Evolutionary conservation across 768 basidiomycete species (phyloP), one percentile per base, ranked within the genome.

Genomic region (Amanita brunnescens): DNA sequence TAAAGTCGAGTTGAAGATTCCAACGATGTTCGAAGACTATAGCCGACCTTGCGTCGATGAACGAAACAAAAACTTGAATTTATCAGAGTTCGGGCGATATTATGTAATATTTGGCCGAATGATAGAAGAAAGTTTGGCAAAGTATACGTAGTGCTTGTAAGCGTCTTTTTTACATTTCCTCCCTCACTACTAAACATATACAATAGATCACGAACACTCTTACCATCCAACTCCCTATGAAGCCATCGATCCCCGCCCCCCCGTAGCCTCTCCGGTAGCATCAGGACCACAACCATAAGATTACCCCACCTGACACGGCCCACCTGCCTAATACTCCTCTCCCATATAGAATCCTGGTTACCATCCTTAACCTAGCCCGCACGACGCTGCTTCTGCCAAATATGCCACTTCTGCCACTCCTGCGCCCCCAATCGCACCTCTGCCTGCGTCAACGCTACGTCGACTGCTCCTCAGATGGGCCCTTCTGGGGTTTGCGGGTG

Each of bases 21-120:
- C n/a, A n/a, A 14, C 18, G 12, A 0, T 21, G 30, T 30, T 13
- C 37, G 23, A n/a, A 29, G 24, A 18, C 1, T 12, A 49, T 58
- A 95, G 94, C 93, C 51, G 95, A 98, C 65, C 74, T 97, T 30
- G 85, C 92, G 5, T 83, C 86, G 2, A 94, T 97, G 88, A 93
- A 93, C 64, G 91, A 94, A 67, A 91, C 83, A 14, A n/a, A n/a
- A n/a, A n/a, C n/a, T n/a, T n/a, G n/a, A n/a, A n/a, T 96, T 98
- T 60, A 78, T 93, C 24, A 81, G 85, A 38, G 94, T 93, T 4
- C 77, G 90, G 42, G 80, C 83, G 13, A 90, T 94, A n/a, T n/a
- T n/a, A n/a, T n/a, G n/a, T n/a, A n/a, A n/a, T n/a, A 49, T 98
- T 94, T 59, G 93, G 95, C 62, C 72, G 84, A 29, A 89, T 96